A percentile compares a stretch with the other conserved stretches of the same genome.
These are phyloP conservation scores for Skeletonema costatum DNA, from an alignment of 108 stramenopile genomes.

Conservation along the genomic window DNA sequence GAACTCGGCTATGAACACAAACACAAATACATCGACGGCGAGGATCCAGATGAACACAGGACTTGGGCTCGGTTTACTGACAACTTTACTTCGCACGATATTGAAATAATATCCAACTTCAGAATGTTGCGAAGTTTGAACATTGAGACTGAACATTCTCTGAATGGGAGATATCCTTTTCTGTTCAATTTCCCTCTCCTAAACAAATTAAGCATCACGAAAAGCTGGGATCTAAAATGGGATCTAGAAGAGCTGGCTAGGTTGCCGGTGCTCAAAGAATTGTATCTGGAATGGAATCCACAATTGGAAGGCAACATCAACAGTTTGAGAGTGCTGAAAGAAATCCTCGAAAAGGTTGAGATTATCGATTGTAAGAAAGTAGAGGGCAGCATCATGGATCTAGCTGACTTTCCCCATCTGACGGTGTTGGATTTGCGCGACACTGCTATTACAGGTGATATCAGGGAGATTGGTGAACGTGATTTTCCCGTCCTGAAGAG, in stretches of 20 bases:
- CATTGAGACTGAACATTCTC: background rate
- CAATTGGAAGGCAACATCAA: background rate
- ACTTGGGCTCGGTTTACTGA: too few species aligned
- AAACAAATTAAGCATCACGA: background rate
- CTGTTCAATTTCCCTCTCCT: background rate
- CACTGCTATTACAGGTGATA: background rate
- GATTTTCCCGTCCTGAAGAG: background rate
- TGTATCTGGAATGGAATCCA: background rate
- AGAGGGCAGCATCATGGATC: background rate
- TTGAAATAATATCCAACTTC: too few species aligned
- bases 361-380: background rate
- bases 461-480: background rate
- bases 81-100: too few species aligned
- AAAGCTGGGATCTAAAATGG: background rate
- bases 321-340: background rate
- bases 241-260: background rate
- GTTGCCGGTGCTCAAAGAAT: background rate
- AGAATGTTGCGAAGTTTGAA: background rate
- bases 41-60: background rate
- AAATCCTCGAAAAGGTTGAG: background rate
- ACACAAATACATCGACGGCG: background rate
- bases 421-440: background rate
- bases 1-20: too few species aligned
- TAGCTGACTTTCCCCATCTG: slow-evolving; percentile 15
- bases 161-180: background rate